Conservation (phyloP, 75 land plant genomes). For the Pinus taeda region DNA sequence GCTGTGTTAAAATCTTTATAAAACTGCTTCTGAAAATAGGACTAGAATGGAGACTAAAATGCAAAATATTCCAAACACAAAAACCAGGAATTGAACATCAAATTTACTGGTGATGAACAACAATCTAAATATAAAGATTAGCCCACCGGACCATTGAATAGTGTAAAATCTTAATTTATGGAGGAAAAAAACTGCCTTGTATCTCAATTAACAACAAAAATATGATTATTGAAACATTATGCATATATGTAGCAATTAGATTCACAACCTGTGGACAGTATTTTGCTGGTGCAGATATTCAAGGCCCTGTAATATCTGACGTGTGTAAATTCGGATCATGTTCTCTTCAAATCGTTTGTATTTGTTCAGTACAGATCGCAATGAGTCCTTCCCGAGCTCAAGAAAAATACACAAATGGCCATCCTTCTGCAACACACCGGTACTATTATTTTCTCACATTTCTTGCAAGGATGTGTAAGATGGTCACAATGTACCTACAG, state of each 20-base stretch:
- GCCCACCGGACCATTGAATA: background rate
- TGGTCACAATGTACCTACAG: background rate
- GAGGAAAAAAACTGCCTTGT: background rate
- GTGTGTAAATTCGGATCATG: conserved; percentile 40
- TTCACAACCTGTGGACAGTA: conserved; percentile 43
- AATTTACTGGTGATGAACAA: background rate
- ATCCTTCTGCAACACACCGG: conserved; percentile 23
- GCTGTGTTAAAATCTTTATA: background rate
- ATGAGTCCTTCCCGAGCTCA: conserved; percentile 48
- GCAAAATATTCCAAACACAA: background rate
- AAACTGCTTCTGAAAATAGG: background rate
- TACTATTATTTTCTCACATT: background rate
- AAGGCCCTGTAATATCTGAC: conserved; percentile 43
- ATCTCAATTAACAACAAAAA: background rate
- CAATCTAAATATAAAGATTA: background rate
- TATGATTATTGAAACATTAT: background rate
- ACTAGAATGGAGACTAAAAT: background rate
- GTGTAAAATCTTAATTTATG: background rate
- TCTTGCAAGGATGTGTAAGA: background rate
- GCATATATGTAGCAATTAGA: background rate
- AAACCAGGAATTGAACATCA: background rate
- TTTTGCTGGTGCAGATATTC: conserved; percentile 43
- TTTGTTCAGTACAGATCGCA: conserved; percentile 31
- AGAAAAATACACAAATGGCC: conserved; percentile 44
- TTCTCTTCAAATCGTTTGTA: conserved; percentile 32